A percentile compares a stretch with the other conserved stretches of the same genome.
These are phyloP conservation scores for Wolfiporia cocos DNA, from an alignment of 1,284 basidiomycete species.

Conservation along the genomic window DNA sequence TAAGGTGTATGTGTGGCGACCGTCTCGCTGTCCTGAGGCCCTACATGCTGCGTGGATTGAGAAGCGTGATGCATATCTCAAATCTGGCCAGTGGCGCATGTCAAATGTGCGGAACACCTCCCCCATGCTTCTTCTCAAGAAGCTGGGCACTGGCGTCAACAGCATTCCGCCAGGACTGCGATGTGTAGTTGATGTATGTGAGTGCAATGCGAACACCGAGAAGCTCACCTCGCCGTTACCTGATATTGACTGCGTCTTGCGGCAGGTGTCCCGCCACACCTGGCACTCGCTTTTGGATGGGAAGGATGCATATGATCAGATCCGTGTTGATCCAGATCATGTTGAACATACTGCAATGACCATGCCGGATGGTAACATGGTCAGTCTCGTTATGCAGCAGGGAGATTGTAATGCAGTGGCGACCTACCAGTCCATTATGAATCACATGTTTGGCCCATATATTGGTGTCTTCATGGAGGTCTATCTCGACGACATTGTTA, in stretches of 20 bases:
- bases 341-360: slow-evolving; percentile 8
- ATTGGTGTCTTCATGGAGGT: slow-evolving; percentile 15
- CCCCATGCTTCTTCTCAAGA: slow-evolving; percentile 29
- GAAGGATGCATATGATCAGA: slow-evolving; percentile 19
- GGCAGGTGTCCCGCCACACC: background rate
- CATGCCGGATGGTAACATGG: slow-evolving; percentile 27
- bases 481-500: slow-evolving; percentile 21
- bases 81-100: slow-evolving; percentile 24
- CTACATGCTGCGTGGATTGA: slow-evolving; percentile 17
- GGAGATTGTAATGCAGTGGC: slow-evolving; percentile 31
- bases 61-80: slow-evolving; percentile 24
- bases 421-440: slow-evolving; percentile 30
- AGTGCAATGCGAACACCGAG: slow-evolving; percentile 27
- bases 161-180: slow-evolving; percentile 13
- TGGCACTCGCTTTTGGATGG: slow-evolving; percentile 4
- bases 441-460: slow-evolving; percentile 22
- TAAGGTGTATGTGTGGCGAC: slow-evolving; percentile 25
- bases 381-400: slow-evolving; percentile 28
- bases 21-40: slow-evolving; percentile 26
- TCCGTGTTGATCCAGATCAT: slow-evolving; percentile 9
- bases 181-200: slow-evolving; percentile 26
- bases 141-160: slow-evolving; percentile 1
- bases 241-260: slow-evolving; percentile 8
- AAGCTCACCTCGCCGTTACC: slow-evolving; percentile 5
- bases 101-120: slow-evolving; percentile 24